Conservation (phyloP, 169 alveolate species). For the Eimeria sp. region DNA sequence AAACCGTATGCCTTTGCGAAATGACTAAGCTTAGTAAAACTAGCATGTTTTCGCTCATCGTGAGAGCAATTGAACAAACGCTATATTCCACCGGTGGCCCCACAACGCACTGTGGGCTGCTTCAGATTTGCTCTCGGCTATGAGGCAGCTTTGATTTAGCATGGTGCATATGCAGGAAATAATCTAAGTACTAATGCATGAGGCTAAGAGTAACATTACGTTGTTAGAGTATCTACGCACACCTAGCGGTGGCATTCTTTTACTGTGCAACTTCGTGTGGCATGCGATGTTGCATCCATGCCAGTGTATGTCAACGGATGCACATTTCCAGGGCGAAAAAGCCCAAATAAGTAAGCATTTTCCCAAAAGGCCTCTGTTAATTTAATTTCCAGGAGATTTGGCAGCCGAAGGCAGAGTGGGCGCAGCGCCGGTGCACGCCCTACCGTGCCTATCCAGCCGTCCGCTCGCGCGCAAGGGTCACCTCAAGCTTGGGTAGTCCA, state of each 20-base stretch:
- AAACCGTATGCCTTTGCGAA: no score
- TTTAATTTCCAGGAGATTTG: not conserved
- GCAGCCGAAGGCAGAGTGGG: constrained; percentile 21
- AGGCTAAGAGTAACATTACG: not conserved
- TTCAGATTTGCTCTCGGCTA: not conserved
- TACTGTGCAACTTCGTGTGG: not conserved
- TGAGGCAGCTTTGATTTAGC: not conserved
- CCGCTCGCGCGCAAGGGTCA: constrained; percentile 57
- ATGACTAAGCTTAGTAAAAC: no score
- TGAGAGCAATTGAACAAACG: not conserved
- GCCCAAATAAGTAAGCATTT: no score
- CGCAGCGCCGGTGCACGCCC: constrained; percentile 76
- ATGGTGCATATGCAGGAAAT: not conserved
- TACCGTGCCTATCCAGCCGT: constrained; percentile 59
- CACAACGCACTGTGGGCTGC: not conserved
- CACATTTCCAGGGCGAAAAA: not conserved
- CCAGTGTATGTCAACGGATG: not conserved
- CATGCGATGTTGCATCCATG: not conserved
- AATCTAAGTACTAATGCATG: not conserved
- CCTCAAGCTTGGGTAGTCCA: not conserved
- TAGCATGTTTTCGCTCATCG: not conserved
- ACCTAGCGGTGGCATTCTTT: not conserved
- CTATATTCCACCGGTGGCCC: not conserved
- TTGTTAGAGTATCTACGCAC: not conserved
- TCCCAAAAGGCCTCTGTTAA: not conserved